Evolutionary conservation across 2,329 filamentous ascomycete species (phyloP).

Genomic region (Alternaria ethzedia): DNA sequence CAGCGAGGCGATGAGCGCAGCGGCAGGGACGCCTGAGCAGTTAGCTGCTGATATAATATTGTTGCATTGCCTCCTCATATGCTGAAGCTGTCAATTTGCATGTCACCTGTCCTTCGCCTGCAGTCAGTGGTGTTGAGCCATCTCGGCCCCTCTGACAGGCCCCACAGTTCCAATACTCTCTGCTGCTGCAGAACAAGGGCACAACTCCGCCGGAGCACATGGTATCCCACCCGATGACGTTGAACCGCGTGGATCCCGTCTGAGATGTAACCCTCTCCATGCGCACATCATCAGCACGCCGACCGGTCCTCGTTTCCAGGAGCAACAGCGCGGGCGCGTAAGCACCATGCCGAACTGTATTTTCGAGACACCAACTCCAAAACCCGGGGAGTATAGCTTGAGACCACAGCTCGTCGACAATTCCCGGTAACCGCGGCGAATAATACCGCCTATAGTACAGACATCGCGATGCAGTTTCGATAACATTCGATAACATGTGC

Average conservation of each 20-base stretch:
- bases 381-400: neutral
- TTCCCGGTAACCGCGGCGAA: neutral
- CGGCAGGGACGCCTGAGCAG: neutral
- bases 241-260: slow-evolving; percentile 1
- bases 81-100: neutral
- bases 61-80: slow-evolving; percentile 4
- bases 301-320: slow-evolving; percentile 4
- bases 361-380: neutral
- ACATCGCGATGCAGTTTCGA: neutral
- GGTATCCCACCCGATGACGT: slow-evolving; percentile 15
- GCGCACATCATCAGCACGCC: neutral
- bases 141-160: slow-evolving; percentile 4
- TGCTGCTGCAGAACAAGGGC: slow-evolving; percentile 3
- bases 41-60: neutral
- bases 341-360: neutral
- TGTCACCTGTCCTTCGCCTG: slow-evolving; percentile 1
- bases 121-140: slow-evolving; percentile 5
- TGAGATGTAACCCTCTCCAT: neutral
- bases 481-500: neutral
- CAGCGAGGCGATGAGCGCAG: neutral
- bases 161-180: slow-evolving; percentile 11
- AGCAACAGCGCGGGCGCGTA: neutral
- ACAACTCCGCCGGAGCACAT: slow-evolving; percentile 1
- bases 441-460: neutral
- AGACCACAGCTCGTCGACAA: neutral